phyloP scores from a whole-genome alignment of 495 filamentous ascomycete genomes.

The Lasiosphaeria miniovina region DNA sequence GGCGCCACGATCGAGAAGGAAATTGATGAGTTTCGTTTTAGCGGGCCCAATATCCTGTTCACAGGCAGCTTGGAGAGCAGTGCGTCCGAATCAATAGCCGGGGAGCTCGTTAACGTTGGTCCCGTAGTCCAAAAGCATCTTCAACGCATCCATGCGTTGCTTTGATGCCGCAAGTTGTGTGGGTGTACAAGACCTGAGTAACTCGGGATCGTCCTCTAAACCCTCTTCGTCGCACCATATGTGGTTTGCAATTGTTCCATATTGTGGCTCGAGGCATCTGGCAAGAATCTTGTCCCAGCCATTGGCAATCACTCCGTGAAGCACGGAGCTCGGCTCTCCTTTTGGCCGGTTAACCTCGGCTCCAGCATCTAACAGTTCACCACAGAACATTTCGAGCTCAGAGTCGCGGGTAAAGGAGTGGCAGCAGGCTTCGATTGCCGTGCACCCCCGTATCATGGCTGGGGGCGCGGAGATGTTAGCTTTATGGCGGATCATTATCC shows the following conservation, averaged over 20 bases:
- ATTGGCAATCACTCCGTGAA: conserved; percentile 1
- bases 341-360: conserved; percentile 7
- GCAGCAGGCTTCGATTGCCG: neutral
- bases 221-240: neutral
- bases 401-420: neutral
- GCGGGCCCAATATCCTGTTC: neutral
- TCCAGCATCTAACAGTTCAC: conserved; percentile 4
- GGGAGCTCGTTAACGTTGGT: conserved; percentile 10
- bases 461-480: neutral
- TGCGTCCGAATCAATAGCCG: conserved; percentile 5
- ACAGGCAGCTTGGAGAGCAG: conserved; percentile 13
- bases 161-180: conserved; percentile 1
- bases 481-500: neutral
- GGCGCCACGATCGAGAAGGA: conserved; percentile 11
- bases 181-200: neutral
- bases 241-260: neutral
- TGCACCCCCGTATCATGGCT: neutral
- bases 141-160: conserved; percentile 12
- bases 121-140: conserved; percentile 10
- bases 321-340: conserved; percentile 8
- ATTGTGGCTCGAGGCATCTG: conserved; percentile 8
- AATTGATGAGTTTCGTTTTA: too few species aligned
- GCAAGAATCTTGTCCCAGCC: conserved; percentile 3
- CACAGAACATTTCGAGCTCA: neutral
- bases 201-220: neutral